Evolutionary conservation across 495 filamentous ascomycete genomes (phyloP), one percentile per base, ranked within the genome.

Genomic region (Penicillium tannophilum): DNA sequence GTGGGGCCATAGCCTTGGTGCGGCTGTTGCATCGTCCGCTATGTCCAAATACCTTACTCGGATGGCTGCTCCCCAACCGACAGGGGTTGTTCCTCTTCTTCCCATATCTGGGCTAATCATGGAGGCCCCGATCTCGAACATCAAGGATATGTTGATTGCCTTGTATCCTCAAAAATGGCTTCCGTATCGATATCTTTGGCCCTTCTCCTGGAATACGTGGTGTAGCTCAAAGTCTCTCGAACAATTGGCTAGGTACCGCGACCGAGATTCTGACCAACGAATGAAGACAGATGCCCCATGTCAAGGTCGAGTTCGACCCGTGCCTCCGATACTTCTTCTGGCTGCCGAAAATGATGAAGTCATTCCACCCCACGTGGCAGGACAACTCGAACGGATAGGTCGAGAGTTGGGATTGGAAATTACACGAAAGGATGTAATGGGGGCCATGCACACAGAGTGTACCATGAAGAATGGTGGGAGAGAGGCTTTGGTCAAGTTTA

Each of bases 91-190:
- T 31, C 43, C 46, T 50, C 70, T 61, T 36, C 62, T 66, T 16
- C 65, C 67, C 0, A 69, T 87, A 5, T 63, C 65, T 9, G 82
- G 80, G 4, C 48, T 94, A 52, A 72, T 93, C 12, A 76, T 93
- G 11, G 90, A 94, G 63, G 92, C 90, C 0, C 90, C 91, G 4
- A 92, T 91, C 53, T 77, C 85, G 2, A 90, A 82, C 53, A 81
- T 91, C 53, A 75, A 81, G n/a, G 80, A 83, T 30, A 91, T 95
- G 89, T 74, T 95, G 17, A 72, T 82, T 30, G 83, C 82, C 2
- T 67, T 95, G 19, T 94, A 92, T 69, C 90, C 90, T 10, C 89
- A 93, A 64, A 88, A 84, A 58, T 93, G 90, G 90, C 72, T 93
- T 0, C 90, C 90, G 1, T 93, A 94, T 69, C 76, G 83, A 4